Evolutionary conservation across 768 basidiomycete species (phyloP).

Genomic region (Cyathus striatus): DNA sequence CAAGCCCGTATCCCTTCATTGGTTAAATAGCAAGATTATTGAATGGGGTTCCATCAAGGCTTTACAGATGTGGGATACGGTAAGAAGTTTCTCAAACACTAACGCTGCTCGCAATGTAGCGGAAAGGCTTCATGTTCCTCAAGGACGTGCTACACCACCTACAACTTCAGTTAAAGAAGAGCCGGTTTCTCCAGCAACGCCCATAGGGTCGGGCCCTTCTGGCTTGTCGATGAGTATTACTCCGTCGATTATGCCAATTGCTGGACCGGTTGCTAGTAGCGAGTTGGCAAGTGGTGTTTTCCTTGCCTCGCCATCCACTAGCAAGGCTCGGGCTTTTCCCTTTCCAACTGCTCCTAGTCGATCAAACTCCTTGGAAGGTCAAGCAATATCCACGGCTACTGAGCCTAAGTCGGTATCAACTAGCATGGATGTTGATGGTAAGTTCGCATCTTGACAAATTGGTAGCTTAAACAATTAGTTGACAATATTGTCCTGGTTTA

Average conservation of each 20-base stretch:
- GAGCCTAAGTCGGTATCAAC: neutral
- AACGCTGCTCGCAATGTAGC: slow-evolving; percentile 41
- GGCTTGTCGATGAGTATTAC: no score
- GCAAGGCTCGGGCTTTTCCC: neutral
- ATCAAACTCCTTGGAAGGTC: neutral
- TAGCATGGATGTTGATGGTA: neutral
- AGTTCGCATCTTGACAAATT: no score
- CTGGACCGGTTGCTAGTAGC: neutral
- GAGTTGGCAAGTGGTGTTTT: neutral
- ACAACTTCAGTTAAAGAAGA: slow-evolving; percentile 15
- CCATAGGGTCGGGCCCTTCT: no score
- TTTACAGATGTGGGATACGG: slow-evolving; percentile 77
- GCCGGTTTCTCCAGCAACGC: no score
- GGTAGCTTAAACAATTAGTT: neutral
- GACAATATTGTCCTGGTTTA: neutral
- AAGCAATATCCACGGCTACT: neutral
- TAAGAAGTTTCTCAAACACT: slow-evolving; percentile 27
- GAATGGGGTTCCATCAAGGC: slow-evolving; percentile 99
- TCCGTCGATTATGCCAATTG: no score
- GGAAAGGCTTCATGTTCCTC: slow-evolving; percentile 40
- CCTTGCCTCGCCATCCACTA: no score
- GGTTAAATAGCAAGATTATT: slow-evolving; percentile 97
- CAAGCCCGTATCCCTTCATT: slow-evolving; percentile 91
- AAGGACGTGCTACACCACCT: slow-evolving; percentile 24
- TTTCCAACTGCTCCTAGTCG: neutral